Base-by-base conservation (phyloP, 164 flowering plant genomes). In the Piper betle region DNA sequence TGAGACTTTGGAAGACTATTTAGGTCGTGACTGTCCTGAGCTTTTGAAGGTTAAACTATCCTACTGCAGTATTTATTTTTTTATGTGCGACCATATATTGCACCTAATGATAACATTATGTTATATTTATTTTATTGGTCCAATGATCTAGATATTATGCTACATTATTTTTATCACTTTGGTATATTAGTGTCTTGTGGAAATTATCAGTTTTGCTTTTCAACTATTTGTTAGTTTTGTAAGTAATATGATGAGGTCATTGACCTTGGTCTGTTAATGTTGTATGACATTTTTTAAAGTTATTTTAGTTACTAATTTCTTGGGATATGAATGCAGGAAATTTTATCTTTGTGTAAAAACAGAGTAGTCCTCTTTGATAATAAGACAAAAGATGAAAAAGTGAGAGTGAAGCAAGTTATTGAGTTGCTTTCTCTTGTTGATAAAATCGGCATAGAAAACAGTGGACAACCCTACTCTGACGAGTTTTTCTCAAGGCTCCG, bases 301-400 rank as follows among this genome's bases (percentile, higher is more conserved):
- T 6, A 11, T 42, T 1, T 42, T 11, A 11, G 11, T 42, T 42
- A 6, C 46, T 6, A 42, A 6, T 11, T 11, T 6, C 46, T 42
- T 58, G 60, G 12, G 9, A 19, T 64, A 39, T 63, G 53, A 52
- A 48, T 67, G 53, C 70, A 91, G 97, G 83, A 87, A 46, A 65
- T 83, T 62, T 77, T 91, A 10, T 13, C n/a, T 4, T 56, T 70
- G 48, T 85, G 91, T 65, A 74, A 81, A 39, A 82, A 85, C 53
- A 77, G 97, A 3, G 20, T 65, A n/a, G 81, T 85, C 43, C 84
- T 86, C 57, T 85, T 86, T 62, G 80, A 89, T 69, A 90, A 90
- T 75, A 85, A 76, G 71, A 82, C 91, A 9, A 81, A 78, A 65
- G 82, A 84, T 71, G 77, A 72, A 62, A 7, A 0, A 1, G 83